Conservation (phyloP, 1,284 basidiomycete genomes). For the Sutorius eximius region DNA sequence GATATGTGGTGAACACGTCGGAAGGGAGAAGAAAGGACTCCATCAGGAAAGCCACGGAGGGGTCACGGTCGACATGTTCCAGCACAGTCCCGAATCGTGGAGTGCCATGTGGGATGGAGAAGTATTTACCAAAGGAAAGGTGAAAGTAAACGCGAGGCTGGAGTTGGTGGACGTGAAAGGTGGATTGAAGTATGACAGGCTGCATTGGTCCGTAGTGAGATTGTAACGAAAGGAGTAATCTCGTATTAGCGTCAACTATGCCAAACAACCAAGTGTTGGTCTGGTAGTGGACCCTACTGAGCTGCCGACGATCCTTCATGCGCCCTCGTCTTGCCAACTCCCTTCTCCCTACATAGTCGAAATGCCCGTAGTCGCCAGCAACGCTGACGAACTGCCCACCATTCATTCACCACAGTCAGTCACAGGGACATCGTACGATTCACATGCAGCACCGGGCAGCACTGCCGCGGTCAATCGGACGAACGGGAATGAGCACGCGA, state of each 20-base stretch:
- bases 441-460: background rate
- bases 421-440: slow-evolving; percentile 5
- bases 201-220: slow-evolving; percentile 28
- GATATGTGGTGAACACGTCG: slow-evolving; percentile 30
- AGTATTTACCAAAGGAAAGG: slow-evolving; percentile 32
- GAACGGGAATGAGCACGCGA: slow-evolving; percentile 21
- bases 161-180: background rate
- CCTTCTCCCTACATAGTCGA: background rate
- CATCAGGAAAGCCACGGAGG: background rate
- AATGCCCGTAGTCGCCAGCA: slow-evolving; percentile 13
- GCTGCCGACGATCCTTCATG: slow-evolving; percentile 15
- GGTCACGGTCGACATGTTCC: slow-evolving; percentile 16
- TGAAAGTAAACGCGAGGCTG: slow-evolving; percentile 20
- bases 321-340: background rate
- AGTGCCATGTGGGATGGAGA: slow-evolving; percentile 32
- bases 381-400: background rate
- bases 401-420: background rate
- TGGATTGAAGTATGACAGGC: background rate
- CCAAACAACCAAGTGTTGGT: slow-evolving; percentile 12
- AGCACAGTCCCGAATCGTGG: slow-evolving; percentile 36
- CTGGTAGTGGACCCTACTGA: background rate
- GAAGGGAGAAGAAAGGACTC: slow-evolving; percentile 6
- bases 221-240: slow-evolving; percentile 15
- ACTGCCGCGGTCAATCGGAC: slow-evolving; percentile 5
- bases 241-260: slow-evolving; percentile 11